These are phyloP conservation scores for Xylariaceae sp. DNA, from an alignment of 2,329 filamentous ascomycete genomes.

Conservation along the genomic window DNA sequence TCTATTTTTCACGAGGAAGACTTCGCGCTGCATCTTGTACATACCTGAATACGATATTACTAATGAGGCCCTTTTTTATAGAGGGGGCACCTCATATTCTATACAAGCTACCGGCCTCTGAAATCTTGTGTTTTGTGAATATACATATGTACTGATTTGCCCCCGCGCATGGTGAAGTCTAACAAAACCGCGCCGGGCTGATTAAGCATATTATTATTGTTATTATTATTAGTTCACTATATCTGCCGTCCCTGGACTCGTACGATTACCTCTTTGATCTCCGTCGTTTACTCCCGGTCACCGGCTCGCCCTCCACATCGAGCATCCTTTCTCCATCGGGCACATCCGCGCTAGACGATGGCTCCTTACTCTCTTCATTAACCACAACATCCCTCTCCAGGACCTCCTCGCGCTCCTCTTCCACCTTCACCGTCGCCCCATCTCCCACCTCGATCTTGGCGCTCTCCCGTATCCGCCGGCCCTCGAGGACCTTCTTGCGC, in stretches of 20 bases:
- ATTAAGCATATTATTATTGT: too few species aligned
- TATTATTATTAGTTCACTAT: too few species aligned
- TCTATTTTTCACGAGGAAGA: background rate
- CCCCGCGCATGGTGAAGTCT: too few species aligned
- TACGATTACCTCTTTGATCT: slow-evolving; percentile 1
- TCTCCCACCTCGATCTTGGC: slow-evolving; percentile 34
- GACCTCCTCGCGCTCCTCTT: slow-evolving; percentile 36
- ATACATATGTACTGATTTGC: too few species aligned
- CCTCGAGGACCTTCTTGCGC: slow-evolving; percentile 61
- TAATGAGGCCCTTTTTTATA: slow-evolving; percentile 1
- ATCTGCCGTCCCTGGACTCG: background rate
- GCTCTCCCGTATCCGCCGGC: slow-evolving; percentile 53
- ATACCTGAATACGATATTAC: slow-evolving; percentile 6
- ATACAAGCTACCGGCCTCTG: background rate
- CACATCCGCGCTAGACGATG: slow-evolving; percentile 1
- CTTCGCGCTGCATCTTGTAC: slow-evolving; percentile 4
- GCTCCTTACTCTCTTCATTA: slow-evolving; percentile 8
- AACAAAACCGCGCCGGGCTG: too few species aligned
- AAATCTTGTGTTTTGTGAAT: too few species aligned
- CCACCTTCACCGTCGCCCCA: slow-evolving; percentile 23
- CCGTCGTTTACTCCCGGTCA: slow-evolving; percentile 3
- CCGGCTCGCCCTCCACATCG: slow-evolving; percentile 3
- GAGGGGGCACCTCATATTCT: slow-evolving; percentile 3
- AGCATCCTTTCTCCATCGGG: background rate
- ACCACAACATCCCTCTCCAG: slow-evolving; percentile 27